Conservation (phyloP, 306 rosid genomes). For the Styphnolobium japonicum region DNA sequence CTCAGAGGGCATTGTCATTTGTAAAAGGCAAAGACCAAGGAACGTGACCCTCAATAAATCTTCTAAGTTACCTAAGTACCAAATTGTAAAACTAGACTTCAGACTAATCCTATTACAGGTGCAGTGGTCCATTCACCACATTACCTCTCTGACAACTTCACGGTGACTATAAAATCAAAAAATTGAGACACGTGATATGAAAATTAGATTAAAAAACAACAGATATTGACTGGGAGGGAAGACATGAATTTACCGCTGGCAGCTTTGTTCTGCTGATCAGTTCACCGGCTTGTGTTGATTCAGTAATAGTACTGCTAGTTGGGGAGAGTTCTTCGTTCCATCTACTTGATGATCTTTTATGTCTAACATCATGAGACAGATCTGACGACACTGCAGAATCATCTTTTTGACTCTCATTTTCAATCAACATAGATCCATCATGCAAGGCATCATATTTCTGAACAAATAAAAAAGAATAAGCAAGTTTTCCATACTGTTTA, state of each 20-base stretch:
- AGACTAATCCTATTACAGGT: neutral
- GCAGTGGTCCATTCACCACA: neutral
- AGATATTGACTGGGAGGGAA: neutral
- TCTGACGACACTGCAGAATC: conserved; percentile 49
- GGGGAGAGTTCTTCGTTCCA: conserved; percentile 87
- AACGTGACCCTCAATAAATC: neutral
- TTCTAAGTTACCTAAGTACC: neutral
- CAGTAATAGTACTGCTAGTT: conserved; percentile 71
- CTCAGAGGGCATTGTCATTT: conserved; percentile 6
- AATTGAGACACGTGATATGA: neutral
- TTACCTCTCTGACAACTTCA: neutral
- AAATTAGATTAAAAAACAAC: conserved; percentile 1
- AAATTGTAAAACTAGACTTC: conserved; percentile 16
- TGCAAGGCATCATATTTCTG: conserved; percentile 62
- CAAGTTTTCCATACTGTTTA: conserved; percentile 13
- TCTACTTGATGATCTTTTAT: conserved; percentile 78
- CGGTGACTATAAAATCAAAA: neutral
- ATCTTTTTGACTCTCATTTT: conserved; percentile 69
- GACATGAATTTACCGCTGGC: conserved; percentile 30
- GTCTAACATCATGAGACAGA: conserved; percentile 60
- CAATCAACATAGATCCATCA: conserved; percentile 53
- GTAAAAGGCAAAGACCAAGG: conserved; percentile 1
- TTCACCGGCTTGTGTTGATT: conserved; percentile 87
- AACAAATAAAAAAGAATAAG: neutral
- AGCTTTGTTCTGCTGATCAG: conserved; percentile 66